Base-by-base conservation (phyloP, 768 basidiomycete species). In the Pleurotus eryngii region DNA sequence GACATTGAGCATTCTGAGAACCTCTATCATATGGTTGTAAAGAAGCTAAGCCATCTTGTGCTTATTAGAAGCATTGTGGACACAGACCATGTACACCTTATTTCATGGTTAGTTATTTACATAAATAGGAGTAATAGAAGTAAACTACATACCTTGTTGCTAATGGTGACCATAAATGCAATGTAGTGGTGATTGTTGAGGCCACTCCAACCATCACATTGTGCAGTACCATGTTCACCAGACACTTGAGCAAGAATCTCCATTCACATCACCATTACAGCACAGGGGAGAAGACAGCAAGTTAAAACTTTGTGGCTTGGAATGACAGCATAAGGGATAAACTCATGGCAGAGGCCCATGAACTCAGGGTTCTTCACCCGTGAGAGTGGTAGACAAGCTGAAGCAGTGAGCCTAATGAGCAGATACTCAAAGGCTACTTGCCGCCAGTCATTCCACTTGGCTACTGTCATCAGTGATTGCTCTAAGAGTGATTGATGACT, bases 201-300 rank as follows among this genome's bases (percentile, higher is more conserved):
- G 0, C 72, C 74, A 4, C 66, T 70, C 75, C 73, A 76, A 7
- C 75, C 70, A 66, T 75, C 72, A 45, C 60, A 63, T 58, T 75
- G 73, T 20, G 70, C 15, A 1, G 70, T 74, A 5, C 47, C 67
- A 12, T 62, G 35, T 1, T 49, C 37, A 4, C 70, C 68, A 17
- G 18, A 20, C 20, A 55, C 50, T 14, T 46, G 46, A 1, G 18
- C 55, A 27, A 54, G 55, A 0, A 57, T 60, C 46, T 27, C 38
- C 5, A 49, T 47, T 7, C 50, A 38, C 2, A 51, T 11, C 4
- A 55, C 42, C 0, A 48, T 46, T 5, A 55, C 35, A 1, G 40
- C 58, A 4, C 43, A 22, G 55, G 2, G 62, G 17, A 66, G 57
- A 46, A 67, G 37, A 26, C 12, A 49, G 46, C 17, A 8, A 2